Conservation (phyloP, 2,329 filamentous ascomycete species). For the Venturia oleaginea region DNA sequence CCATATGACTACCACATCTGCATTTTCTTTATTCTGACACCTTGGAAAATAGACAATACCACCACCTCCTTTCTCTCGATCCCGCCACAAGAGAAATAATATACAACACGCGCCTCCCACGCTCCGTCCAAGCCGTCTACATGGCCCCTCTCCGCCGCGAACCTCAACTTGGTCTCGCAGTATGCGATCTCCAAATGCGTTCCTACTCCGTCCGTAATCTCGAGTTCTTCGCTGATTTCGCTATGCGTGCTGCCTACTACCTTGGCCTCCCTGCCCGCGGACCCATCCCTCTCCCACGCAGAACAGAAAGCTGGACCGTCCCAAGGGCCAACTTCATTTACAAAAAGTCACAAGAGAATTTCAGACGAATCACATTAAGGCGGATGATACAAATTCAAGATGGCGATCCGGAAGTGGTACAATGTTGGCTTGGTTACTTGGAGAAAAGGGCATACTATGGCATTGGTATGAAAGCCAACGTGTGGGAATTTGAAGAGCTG, state of each 20-base stretch:
- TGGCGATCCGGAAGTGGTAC: slow-evolving; percentile 78
- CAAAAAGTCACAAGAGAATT: slow-evolving; percentile 98
- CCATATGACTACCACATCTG: background rate
- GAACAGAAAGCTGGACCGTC: slow-evolving; percentile 90
- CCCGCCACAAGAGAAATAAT: slow-evolving; percentile 8
- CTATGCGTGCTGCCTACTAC: slow-evolving; percentile 89
- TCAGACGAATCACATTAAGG: slow-evolving; percentile 79
- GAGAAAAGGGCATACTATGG: slow-evolving; percentile 89
- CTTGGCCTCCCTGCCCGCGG: slow-evolving; percentile 78
- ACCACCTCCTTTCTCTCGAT: slow-evolving; percentile 8
- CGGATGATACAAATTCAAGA: slow-evolving; percentile 88
- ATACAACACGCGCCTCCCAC: slow-evolving; percentile 50
- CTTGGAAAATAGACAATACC: background rate
- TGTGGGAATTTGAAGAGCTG: slow-evolving; percentile 76
- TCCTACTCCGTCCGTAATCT: slow-evolving; percentile 86
- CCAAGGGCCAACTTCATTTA: slow-evolving; percentile 82
- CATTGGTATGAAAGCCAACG: slow-evolving; percentile 98
- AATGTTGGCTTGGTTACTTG: slow-evolving; percentile 86
- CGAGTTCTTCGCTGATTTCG: slow-evolving; percentile 92
- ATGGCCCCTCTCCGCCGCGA: slow-evolving; percentile 71
- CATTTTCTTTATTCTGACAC: background rate
- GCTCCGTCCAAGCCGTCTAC: slow-evolving; percentile 77
- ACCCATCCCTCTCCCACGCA: slow-evolving; percentile 75
- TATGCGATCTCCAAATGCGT: slow-evolving; percentile 85
- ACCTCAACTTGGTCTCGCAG: slow-evolving; percentile 66